Evolutionary conservation across 352 stramenopile species (phyloP), one percentile per base, ranked within the genome.

Genomic region (Pythium dissotocum): DNA sequence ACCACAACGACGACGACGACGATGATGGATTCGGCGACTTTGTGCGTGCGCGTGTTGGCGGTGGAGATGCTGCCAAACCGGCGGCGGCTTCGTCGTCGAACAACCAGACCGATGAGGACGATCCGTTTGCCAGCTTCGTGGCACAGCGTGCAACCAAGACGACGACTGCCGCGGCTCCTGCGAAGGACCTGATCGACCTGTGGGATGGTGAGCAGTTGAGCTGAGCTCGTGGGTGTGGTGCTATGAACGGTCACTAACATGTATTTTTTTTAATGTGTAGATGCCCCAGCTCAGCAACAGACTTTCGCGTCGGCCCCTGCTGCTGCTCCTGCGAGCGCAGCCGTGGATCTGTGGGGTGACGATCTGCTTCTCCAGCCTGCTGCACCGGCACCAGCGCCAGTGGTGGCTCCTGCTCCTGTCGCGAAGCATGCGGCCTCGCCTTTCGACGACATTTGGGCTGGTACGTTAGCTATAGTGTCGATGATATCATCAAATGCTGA

Each of bases 101-200:
- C 28, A 65, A 80, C 24, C 69, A 78, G 55, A 70, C 72, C 0
- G 62, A 90, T 8, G 75, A 87, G 6, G 83, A 89, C 6, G 81
- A 92, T 63, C 77, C 80, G 30, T 90, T 92, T 42, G 82, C 75
- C 4, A 86, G 73, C 56, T 92, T 92, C 42, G 82, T 88, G 52
- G 52, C 82, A 21, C 71, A 88, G 56, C 79, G 83, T 4, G 77
- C 73, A 24, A 76, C 68, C 2, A 66, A 77, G 51, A 49, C 51
- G 13, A 44, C 68, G 13, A 60, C 61, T 9, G 58, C 79, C 38
- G 61, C 61, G 13, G 77, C 62, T 48, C 44, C 65, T n/a, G 60
- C 71, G 18, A 85, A 78, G 42, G 72, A 89, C 52, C 61, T 92
- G 54, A 90, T 92, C 28, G 73, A 92, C 35, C 61, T 92, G 49